Percentiles rank a stretch among this genome's conserved stretches.
These are phyloP conservation scores for Schizochytrium sp. DNA, from an alignment of 108 stramenopile genomes.

Conservation along the genomic window DNA sequence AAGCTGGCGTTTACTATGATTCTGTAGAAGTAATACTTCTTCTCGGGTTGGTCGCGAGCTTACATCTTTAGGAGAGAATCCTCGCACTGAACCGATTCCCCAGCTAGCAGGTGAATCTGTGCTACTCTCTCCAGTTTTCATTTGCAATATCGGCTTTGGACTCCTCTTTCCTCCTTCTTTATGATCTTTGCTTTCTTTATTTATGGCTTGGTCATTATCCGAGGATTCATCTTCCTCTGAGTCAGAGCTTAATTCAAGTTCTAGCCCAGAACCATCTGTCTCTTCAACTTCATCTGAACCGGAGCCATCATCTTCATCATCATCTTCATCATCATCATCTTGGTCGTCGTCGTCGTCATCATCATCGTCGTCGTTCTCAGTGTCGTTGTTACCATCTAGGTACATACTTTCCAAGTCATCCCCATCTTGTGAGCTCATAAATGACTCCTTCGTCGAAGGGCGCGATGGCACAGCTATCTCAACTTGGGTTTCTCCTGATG, in stretches of 20 bases:
- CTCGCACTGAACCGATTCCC: neutral
- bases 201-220: neutral
- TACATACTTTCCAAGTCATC: neutral
- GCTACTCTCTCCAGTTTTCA: neutral
- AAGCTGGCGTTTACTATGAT: neutral
- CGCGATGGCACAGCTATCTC: no score
- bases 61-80: slow-evolving; percentile 11
- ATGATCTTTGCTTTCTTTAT: neutral
- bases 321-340: neutral
- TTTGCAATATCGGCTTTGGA: neutral
- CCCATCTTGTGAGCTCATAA: neutral
- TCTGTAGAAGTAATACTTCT: neutral
- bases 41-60: neutral
- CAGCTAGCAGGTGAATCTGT: neutral
- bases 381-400: neutral
- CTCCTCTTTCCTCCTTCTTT: neutral
- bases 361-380: neutral
- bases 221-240: neutral
- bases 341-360: neutral
- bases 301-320: neutral
- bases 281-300: neutral
- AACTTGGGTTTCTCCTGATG: no score
- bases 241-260: neutral
- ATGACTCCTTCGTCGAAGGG: neutral
- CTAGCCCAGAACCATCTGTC: neutral